phyloP scores from a whole-genome alignment of 768 basidiomycete species.

The Mycena haematopus region DNA sequence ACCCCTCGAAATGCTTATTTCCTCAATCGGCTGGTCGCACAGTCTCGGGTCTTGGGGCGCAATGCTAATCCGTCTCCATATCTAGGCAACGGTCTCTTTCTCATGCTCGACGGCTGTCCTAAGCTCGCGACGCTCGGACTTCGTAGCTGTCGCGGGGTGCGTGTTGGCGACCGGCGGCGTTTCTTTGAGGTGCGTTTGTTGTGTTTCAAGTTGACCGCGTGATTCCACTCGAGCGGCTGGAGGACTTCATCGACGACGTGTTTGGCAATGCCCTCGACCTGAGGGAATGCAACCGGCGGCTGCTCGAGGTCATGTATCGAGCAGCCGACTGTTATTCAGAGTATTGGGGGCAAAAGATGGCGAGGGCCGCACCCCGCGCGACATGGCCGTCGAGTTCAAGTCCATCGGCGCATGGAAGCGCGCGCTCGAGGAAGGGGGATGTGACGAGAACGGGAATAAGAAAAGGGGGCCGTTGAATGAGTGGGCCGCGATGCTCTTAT shows the following conservation, averaged over 20 bases:
- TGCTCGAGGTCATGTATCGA: slow-evolving; percentile 84
- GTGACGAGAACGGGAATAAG: slow-evolving; percentile 76
- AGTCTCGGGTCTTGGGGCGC: not conserved
- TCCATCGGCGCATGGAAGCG: slow-evolving; percentile 89
- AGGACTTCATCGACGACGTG: slow-evolving; percentile 87
- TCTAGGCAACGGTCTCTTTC: slow-evolving; percentile 59
- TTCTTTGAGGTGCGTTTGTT: slow-evolving; percentile 63
- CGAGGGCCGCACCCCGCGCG: slow-evolving; percentile 86
- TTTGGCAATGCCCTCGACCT: slow-evolving; percentile 90
- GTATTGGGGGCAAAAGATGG: slow-evolving; percentile 71
- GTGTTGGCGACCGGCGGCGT: slow-evolving; percentile 56
- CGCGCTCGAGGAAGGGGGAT: slow-evolving; percentile 82
- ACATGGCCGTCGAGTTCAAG: slow-evolving; percentile 95
- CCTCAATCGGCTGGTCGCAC: not conserved
- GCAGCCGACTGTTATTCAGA: slow-evolving; percentile 80
- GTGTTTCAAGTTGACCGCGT: slow-evolving; percentile 42
- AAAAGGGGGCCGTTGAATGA: slow-evolving; percentile 70
- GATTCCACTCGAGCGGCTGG: slow-evolving; percentile 61
- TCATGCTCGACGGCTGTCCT: slow-evolving; percentile 63
- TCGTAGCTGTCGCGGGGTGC: slow-evolving; percentile 71
- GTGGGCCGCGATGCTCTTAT: slow-evolving; percentile 51
- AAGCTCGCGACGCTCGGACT: slow-evolving; percentile 62
- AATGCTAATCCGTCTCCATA: not conserved
- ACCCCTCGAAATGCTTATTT: slow-evolving; percentile 31
- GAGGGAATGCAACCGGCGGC: slow-evolving; percentile 76